Evolutionary conservation across 768 basidiomycete genomes (phyloP), one percentile per base, ranked within the genome.

Genomic region (Lactarius deliciosus): DNA sequence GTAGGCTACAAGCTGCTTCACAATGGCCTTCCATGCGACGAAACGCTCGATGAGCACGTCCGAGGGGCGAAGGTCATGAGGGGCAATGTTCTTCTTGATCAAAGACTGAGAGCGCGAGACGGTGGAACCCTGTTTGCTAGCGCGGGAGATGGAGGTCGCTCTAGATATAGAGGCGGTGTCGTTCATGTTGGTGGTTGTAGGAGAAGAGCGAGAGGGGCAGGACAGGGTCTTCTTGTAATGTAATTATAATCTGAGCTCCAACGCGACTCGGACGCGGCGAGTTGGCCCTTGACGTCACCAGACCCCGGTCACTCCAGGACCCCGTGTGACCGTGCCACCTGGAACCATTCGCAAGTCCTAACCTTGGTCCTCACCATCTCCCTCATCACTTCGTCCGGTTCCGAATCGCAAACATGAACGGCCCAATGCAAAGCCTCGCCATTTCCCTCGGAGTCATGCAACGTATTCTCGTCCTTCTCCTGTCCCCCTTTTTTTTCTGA

Each of bases 1-100:
- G 77, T 96, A 97, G 1, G 91, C 89, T 61, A 93, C 91, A 61
- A 98, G 87, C 79, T 97, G 95, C 79, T 96, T 96, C 58, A 96
- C 93, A 72, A 98, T 96, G 60, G 87, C 89, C 79, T 97, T 98
- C 96, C 96, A 98, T 0, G 92, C 91, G 9, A 89, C 84, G 74
- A 94, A 94, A 34, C 92, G 89, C 77, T 98, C 96, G 70, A 98
- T 97, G 76, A 99, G 91, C 73, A 99, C 86, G 77, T 99, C 96
- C 11, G 92, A 93, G 0, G 96, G 96, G 60, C 88, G 86, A 56
- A 98, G 84, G 78, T 96, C 95, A 70, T 94, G 88, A 0, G 92
- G 87, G 3, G 92, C 89, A 67, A 93, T 89, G 76, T 92, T 96
- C 81, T 94, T 96, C 84, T 93, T 93, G 82, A 98, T 94, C 73